A percentile compares a stretch with the other conserved stretches of the same genome.
Conservation (phyloP, 1,284 basidiomycete species). For the Pascua sp. region DNA sequence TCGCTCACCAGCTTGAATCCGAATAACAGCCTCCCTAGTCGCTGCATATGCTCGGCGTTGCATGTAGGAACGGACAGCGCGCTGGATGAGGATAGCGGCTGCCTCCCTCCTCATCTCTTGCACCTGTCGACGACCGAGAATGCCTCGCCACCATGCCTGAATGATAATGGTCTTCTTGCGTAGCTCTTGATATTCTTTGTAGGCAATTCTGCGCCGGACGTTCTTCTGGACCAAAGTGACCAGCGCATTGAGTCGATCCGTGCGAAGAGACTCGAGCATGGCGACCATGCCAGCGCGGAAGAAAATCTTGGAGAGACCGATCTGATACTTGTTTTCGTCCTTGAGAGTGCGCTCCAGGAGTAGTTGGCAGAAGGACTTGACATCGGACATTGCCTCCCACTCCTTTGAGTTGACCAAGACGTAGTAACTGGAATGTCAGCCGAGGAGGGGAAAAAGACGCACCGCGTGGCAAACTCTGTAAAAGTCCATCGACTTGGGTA, state of each 20-base stretch:
- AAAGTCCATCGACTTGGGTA: slow-evolving; percentile 99
- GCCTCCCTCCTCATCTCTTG: slow-evolving; percentile 67
- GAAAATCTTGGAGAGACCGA: slow-evolving; percentile 96
- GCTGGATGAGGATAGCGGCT: slow-evolving; percentile 76
- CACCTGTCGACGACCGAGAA: slow-evolving; percentile 70
- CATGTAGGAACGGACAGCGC: slow-evolving; percentile 65
- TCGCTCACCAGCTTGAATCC: slow-evolving; percentile 79
- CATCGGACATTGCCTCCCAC: slow-evolving; percentile 70
- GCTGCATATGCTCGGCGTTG: slow-evolving; percentile 69
- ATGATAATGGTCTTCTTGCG: slow-evolving; percentile 74
- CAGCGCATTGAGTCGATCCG: slow-evolving; percentile 80
- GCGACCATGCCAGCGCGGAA: slow-evolving; percentile 99
- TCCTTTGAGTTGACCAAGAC: slow-evolving; percentile 85
- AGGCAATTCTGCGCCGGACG: slow-evolving; percentile 77
- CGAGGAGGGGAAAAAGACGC: slow-evolving; percentile 27
- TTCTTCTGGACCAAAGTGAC: slow-evolving; percentile 98
- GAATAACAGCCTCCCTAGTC: slow-evolving; percentile 62
- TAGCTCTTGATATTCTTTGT: slow-evolving; percentile 73
- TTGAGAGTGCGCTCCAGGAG: slow-evolving; percentile 84
- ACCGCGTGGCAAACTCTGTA: slow-evolving; percentile 98
- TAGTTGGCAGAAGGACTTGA: slow-evolving; percentile 74
- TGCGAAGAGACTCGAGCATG: slow-evolving; percentile 86
- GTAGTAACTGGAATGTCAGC: slow-evolving; percentile 68
- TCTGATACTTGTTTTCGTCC: slow-evolving; percentile 94
- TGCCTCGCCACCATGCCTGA: slow-evolving; percentile 90